These are phyloP conservation scores for Adansonia rubrostipa DNA, from an alignment of 441 rosid species.

Conservation along the genomic window DNA sequence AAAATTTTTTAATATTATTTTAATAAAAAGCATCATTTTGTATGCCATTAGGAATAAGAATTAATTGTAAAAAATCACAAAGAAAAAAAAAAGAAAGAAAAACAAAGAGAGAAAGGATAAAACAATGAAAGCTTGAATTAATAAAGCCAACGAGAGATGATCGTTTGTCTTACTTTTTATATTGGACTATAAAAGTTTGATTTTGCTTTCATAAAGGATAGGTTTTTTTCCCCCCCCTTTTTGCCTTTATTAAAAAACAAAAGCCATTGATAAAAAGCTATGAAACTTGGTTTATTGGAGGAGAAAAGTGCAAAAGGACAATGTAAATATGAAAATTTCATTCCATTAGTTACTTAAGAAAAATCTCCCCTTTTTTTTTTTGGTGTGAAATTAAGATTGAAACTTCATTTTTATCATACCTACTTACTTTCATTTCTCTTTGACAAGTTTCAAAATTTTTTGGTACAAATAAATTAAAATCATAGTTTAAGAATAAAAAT, in stretches of 20 bases:
- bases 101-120: neutral
- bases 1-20: too few species aligned
- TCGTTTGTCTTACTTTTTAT: neutral
- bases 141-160: neutral
- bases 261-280: neutral
- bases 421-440: neutral
- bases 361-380: neutral
- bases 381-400: neutral
- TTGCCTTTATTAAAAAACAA: neutral
- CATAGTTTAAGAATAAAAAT: too few species aligned
- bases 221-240: neutral
- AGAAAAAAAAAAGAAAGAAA: neutral
- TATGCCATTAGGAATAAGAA: neutral
- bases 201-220: conserved; percentile 4
- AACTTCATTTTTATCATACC: neutral
- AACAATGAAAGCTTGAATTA: neutral
- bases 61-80: neutral
- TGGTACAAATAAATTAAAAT: too few species aligned
- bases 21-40: neutral
- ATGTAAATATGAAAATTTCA: neutral
- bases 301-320: neutral
- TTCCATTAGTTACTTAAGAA: neutral
- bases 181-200: neutral
- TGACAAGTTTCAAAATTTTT: neutral
- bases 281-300: neutral